Conservation (phyloP, 495 filamentous ascomycete genomes). For the Trichoderma parareesei region DNA sequence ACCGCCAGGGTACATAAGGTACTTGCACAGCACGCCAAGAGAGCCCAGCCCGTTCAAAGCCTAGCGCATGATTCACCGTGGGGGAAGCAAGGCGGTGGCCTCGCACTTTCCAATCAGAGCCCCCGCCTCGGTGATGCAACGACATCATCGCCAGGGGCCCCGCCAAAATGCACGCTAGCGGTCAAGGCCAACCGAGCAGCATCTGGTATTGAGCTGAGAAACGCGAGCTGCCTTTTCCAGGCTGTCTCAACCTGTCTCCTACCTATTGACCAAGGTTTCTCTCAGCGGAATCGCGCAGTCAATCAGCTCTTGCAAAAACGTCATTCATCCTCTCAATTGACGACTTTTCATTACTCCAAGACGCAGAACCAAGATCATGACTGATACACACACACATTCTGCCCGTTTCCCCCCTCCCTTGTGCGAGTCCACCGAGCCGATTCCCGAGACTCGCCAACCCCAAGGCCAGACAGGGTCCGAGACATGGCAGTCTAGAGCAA, state of each 20-base stretch:
- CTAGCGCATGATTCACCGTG: not conserved
- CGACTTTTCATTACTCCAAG: too few relatives aligned
- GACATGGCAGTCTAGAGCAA: not conserved
- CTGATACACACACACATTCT: too few relatives aligned
- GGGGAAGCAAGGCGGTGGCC: not conserved
- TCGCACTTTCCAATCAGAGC: not conserved
- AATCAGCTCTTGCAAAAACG: too few relatives aligned
- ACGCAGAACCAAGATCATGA: too few relatives aligned
- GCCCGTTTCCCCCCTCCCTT: not conserved
- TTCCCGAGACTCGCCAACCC: not conserved
- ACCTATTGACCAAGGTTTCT: too few relatives aligned
- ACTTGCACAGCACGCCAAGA: not conserved
- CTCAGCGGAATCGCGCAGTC: too few relatives aligned
- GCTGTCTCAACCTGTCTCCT: too few relatives aligned
- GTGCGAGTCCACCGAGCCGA: not conserved
- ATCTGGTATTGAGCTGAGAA: too few relatives aligned
- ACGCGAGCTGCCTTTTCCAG: too few relatives aligned
- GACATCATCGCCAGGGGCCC: not conserved
- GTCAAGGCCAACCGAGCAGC: too few relatives aligned
- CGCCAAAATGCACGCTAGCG: not conserved
- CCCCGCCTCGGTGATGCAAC: not conserved
- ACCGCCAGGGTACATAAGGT: not conserved
- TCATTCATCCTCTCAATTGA: too few relatives aligned
- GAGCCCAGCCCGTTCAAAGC: not conserved
- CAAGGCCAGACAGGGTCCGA: not conserved